Base-by-base conservation (phyloP, 2,329 filamentous ascomycete genomes). In the Pseudofabraea citricarpa region DNA sequence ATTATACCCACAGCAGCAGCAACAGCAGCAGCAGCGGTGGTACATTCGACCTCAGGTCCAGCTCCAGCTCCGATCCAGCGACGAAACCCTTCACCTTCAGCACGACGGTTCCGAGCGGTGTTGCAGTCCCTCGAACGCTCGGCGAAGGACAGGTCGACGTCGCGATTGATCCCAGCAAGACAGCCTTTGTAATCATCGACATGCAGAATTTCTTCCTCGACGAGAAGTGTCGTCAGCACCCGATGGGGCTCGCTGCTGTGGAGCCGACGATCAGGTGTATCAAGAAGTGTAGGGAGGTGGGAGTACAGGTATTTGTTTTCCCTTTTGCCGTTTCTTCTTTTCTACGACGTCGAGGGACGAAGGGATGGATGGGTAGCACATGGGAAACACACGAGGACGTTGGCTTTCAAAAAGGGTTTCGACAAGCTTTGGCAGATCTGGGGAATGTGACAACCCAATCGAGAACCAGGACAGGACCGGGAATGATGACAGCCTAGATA, bases 181-280 rank as follows among this genome's bases (percentile, higher is more conserved):
- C 67, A n/a, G 73, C 70, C 3, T 59, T 77, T 2, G 64, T 77
- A 10, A 65, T 77, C 27, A 65, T 77, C 36, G 73, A 76, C 59
- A 70, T 74, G 67, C 71, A 75, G 61, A 75, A 75, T 53, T 72
- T 67, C 64, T 74, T 75, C 56, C 62, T 78, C 20, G 66, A 59
- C 59, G 62, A 52, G 36, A 58, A 40, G 40, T 75, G 57, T 56
- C 68, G 59, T 51, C 59, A 56, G 33, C 69, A 66, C 46, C 63
- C 60, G 26, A 62, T 57, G 55, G 75, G 56, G 26, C 62, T 57
- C 63, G 70, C 49, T 51, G 73, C 62, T 38, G 63, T 64, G 21
- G 59, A 52, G 58, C 74, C 51, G 41, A 67, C 52, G 45, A 64
- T 65, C 15, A 56, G 61, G 26, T 60, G 75, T 1, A 60, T 76